Evolutionary conservation across 1,139 yeast genomes (phyloP).

Genomic region (Magnusiomyces ingens): DNA sequence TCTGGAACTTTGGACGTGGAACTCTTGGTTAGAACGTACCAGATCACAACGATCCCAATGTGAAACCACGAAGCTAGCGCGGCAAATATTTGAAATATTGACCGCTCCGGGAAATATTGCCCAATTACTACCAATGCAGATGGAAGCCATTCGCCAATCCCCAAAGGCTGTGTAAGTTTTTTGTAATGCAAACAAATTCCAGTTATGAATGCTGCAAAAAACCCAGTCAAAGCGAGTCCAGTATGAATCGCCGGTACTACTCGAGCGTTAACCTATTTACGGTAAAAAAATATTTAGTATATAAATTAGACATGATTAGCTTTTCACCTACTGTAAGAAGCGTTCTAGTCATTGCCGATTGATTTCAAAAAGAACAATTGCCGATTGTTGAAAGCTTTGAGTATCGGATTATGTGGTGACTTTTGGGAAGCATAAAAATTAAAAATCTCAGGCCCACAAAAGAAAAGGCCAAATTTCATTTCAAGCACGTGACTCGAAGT

Average conservation of each 20-base stretch:
- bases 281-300: not conserved
- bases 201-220: conserved; percentile 7
- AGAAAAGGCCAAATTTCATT: too few relatives aligned
- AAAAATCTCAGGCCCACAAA: too few relatives aligned
- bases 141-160: conserved; percentile 8
- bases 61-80: conserved; percentile 64
- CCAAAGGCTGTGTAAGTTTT: conserved; percentile 6
- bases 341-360: not conserved
- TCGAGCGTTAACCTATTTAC: conserved; percentile 11
- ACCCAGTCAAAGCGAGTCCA: conserved; percentile 9
- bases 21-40: conserved; percentile 48
- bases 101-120: conserved; percentile 59
- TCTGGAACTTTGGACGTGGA: conserved; percentile 5
- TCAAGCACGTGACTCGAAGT: too few relatives aligned
- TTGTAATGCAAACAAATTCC: conserved; percentile 8
- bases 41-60: conserved; percentile 67
- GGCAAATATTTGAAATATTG: conserved; percentile 66
- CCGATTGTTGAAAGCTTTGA: too few relatives aligned
- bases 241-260: conserved; percentile 12
- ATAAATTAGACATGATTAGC: not conserved
- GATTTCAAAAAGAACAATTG: too few relatives aligned
- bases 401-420: too few relatives aligned
- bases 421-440: too few relatives aligned
- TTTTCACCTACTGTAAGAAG: not conserved
- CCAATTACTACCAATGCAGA: conserved; percentile 6